Conservation (phyloP, 2,329 filamentous ascomycete genomes). For the Exophiala calicioides region DNA sequence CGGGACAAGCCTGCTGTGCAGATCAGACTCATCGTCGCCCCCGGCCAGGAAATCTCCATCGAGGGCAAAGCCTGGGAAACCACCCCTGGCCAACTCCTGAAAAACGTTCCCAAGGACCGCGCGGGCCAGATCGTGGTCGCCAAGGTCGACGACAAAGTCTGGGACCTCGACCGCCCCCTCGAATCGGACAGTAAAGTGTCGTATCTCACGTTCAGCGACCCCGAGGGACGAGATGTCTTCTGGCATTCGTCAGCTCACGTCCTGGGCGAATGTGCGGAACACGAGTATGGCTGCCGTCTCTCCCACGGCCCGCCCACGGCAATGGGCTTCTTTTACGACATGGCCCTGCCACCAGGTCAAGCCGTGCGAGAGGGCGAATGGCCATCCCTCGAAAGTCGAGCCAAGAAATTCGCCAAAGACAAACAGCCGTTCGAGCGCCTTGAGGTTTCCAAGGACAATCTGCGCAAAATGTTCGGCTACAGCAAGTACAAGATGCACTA, state of each 20-base stretch:
- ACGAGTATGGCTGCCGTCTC: conserved; percentile 84
- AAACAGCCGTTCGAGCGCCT: conserved; percentile 93
- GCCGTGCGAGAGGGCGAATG: conserved; percentile 75
- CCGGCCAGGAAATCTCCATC: conserved; percentile 43
- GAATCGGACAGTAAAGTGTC: conserved; percentile 85
- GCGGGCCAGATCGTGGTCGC: conserved; percentile 83
- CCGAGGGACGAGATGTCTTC: conserved; percentile 85
- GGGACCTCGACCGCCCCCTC: conserved; percentile 88
- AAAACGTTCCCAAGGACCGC: conserved; percentile 81
- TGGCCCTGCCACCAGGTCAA: conserved; percentile 73
- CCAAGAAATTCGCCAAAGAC: conserved; percentile 86
- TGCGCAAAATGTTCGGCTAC: conserved; percentile 95
- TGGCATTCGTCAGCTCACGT: conserved; percentile 97
- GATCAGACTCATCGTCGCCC: conserved; percentile 49
- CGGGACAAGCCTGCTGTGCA: conserved; percentile 49
- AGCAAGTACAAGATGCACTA: conserved; percentile 99
- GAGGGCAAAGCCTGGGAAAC: conserved; percentile 85
- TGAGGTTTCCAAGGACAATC: conserved; percentile 82
- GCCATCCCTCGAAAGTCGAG: conserved; percentile 79
- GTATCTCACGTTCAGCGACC: conserved; percentile 76
- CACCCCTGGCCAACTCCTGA: conserved; percentile 75
- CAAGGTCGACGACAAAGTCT: conserved; percentile 79
- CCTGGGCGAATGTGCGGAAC: conserved; percentile 90
- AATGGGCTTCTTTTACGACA: conserved; percentile 96
- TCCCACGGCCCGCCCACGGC: conserved; percentile 92